Percentiles rank a stretch among this genome's conserved stretches.
Evolutionary conservation across 257 asterid genomes (phyloP).

Genomic region (Solanum verrucosum): DNA sequence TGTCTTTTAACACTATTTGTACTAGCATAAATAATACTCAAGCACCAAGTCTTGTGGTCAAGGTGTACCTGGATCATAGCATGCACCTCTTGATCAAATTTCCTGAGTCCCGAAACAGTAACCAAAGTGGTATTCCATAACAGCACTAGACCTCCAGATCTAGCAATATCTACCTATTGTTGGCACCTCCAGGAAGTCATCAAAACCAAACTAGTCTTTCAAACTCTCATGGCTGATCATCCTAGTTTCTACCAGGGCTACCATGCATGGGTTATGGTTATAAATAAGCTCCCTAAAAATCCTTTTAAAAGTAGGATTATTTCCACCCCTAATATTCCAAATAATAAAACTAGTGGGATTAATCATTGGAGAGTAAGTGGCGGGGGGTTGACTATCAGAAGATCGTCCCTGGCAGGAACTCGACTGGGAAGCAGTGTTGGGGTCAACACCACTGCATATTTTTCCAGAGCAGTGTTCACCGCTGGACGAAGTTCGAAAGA

Average conservation of each 20-base stretch:
- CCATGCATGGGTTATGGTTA: neutral
- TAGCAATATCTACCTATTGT: neutral
- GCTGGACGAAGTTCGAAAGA: neutral
- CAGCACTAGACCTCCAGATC: neutral
- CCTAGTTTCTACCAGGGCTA: neutral
- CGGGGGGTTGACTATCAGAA: too few relatives aligned
- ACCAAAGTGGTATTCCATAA: neutral
- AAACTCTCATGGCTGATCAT: neutral
- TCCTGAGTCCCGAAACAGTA: too few relatives aligned
- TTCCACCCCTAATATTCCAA: neutral
- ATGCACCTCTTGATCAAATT: too few relatives aligned
- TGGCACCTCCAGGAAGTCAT: neutral
- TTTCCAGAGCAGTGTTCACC: too few relatives aligned
- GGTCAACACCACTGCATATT: too few relatives aligned
- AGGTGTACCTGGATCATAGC: neutral
- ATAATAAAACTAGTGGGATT: neutral
- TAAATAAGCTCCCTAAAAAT: neutral
- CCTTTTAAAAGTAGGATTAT: too few relatives aligned
- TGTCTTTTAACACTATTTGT: too few relatives aligned
- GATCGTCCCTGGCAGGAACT: neutral
- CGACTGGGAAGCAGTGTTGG: rapidly evolving
- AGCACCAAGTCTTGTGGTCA: neutral
- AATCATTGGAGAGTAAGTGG: too few relatives aligned
- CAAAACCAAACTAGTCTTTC: neutral
- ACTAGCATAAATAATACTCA: neutral